Evolutionary conservation across 129 eudicot genomes (phyloP).

Genomic region (Arctium minus): DNA sequence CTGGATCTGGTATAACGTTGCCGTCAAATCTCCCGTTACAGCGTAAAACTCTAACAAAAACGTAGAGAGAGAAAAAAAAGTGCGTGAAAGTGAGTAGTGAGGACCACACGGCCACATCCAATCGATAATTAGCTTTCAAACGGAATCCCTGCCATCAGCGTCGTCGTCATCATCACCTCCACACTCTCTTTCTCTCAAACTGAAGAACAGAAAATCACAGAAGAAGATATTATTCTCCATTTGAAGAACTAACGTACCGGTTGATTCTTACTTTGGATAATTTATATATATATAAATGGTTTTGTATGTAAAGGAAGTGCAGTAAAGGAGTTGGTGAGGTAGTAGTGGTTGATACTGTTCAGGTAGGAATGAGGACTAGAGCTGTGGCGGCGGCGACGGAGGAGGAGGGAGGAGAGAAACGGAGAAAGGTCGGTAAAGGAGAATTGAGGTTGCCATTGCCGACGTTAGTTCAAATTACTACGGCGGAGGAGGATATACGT

Average conservation of each 20-base stretch:
- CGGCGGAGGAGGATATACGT: constrained; percentile 2
- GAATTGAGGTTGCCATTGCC: constrained; percentile 31
- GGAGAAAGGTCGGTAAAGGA: constrained; percentile 29
- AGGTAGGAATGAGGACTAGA: constrained; percentile 25
- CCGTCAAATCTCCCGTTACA: constrained; percentile 25
- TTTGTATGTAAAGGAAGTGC: constrained; percentile 22
- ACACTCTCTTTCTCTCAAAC: constrained; percentile 25
- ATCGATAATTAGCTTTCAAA: constrained; percentile 28
- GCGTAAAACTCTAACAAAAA: neutral
- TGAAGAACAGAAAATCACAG: constrained; percentile 18
- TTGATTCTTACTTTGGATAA: neutral
- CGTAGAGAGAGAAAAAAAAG: neutral
- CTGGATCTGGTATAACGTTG: constrained; percentile 36
- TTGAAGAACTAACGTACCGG: constrained; percentile 2
- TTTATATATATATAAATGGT: neutral
- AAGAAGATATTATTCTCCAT: constrained; percentile 31
- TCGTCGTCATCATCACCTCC: constrained; percentile 31
- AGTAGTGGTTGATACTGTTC: neutral
- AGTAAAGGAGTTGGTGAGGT: constrained; percentile 16
- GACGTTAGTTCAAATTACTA: constrained; percentile 21
- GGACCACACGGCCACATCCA: constrained; percentile 32
- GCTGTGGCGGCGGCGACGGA: constrained; percentile 14
- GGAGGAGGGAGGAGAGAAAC: constrained; percentile 29
- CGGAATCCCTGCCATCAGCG: constrained; percentile 35
- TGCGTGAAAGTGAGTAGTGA: constrained; percentile 27